Evolutionary conservation across 169 alveolate genomes (phyloP), one percentile per base, ranked within the genome.

Genomic region (Cryptosporidium parvum): DNA sequence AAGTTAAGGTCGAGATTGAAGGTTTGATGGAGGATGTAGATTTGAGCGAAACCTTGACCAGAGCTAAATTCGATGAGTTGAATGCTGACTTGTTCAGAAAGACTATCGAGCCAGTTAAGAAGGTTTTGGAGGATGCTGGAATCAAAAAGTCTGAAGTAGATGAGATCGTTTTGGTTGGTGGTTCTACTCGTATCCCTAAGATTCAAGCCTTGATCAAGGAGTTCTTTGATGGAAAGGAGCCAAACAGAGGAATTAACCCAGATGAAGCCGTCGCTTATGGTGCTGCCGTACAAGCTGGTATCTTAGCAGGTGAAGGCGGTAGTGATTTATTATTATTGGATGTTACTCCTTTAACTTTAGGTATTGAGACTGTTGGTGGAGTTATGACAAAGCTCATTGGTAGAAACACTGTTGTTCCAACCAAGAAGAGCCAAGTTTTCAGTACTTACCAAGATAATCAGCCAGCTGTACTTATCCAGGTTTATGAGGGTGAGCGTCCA

Each of bases 211-310:
- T 97, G 45, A 95, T 97, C 85, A 95, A 95, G 94, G 98, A 96
- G 68, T 96, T 95, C 97, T 97, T 97, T 95, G 95, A 95, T 85
- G 96, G 98, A 86, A 96, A 96, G 91, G 98, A 97, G 91, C 97
- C 97, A 35, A 95, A 95, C 93, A 95, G 96, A 53, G 98, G 98
- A 65, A 94, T 97, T 73, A 96, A 97, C 93, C 99, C 99, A 7
- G 99, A 97, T 85, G 99, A 97, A 93, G 99, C 99, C 35, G 99
- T 97, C 33, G 99, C 99, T 7, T 97, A 96, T 93, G 99, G 99
- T 75, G 99, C 99, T 26, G 98, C 99, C 0, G 97, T 97, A 75
- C 98, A 97, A 93, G 99, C 98, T 1, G 99, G 99, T 84, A 96
- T 95, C 58, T 91, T 95, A 42, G 95, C 96, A 26, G 98, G 98